Evolutionary conservation across 1,139 yeast species (phyloP).

Genomic region (Candida sanyaensis): DNA sequence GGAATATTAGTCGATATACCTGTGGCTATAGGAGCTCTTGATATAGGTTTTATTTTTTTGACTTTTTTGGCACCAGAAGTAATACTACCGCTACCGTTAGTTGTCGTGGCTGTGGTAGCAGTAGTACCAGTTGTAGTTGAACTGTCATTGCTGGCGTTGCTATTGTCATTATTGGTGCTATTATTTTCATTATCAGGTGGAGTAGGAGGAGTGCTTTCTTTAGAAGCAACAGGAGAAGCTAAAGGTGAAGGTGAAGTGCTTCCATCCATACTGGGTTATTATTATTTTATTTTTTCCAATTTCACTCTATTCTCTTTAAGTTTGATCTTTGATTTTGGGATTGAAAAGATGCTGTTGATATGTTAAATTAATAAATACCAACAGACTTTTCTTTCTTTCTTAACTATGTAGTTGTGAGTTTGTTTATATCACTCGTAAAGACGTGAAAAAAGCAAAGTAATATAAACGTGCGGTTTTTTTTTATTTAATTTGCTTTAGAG

Average conservation of each 20-base stretch:
- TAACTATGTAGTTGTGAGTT: background rate
- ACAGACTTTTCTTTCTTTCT: constrained; percentile 1
- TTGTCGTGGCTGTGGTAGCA: constrained; percentile 2
- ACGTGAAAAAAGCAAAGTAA: background rate
- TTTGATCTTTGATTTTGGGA: too few species aligned
- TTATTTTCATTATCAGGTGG: background rate
- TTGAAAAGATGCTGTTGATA: constrained; percentile 1
- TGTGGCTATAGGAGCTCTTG: constrained; percentile 58
- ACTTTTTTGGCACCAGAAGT: constrained; percentile 7
- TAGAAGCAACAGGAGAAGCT: constrained; percentile 1
- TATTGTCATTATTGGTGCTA: background rate
- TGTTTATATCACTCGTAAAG: background rate
- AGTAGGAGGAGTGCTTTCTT: constrained; percentile 4
- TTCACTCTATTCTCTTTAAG: background rate
- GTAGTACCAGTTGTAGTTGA: constrained; percentile 8
- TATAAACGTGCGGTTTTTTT: constrained; percentile 1
- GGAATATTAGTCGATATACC: constrained; percentile 81
- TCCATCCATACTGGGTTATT: background rate
- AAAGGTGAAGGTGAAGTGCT: background rate
- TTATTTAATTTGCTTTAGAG: background rate
- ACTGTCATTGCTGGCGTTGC: constrained; percentile 1
- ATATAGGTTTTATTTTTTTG: constrained; percentile 39
- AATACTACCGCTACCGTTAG: background rate
- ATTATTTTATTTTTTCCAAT: background rate
- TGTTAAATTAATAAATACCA: constrained; percentile 5